phyloP scores from a whole-genome alignment of 495 filamentous ascomycete species.

The Xylaria venustula region DNA sequence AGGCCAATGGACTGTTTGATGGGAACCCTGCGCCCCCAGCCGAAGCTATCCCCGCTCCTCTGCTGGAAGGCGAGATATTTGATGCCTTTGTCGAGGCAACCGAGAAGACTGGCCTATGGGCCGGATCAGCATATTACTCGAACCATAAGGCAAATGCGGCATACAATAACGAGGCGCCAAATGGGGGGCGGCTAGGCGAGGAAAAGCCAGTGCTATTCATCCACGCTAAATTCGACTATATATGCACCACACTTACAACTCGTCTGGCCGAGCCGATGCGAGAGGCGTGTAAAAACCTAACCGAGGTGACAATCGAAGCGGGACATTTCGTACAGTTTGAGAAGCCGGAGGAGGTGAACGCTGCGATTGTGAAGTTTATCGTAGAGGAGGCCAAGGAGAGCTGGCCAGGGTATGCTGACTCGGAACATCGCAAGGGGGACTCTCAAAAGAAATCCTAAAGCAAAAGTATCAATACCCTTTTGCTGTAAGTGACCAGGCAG shows the following conservation, averaged over 20 bases:
- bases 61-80: background rate
- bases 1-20: background rate
- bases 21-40: background rate
- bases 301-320: background rate
- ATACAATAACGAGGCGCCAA: background rate
- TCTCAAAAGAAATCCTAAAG: no score
- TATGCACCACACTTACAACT: background rate
- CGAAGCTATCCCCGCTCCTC: background rate
- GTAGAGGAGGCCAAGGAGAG: background rate
- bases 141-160: background rate
- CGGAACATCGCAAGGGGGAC: background rate
- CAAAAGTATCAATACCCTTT: no score
- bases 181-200: background rate
- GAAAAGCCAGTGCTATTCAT: background rate
- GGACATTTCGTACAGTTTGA: background rate
- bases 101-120: background rate
- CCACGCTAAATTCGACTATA: background rate
- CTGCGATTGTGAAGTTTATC: background rate
- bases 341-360: background rate
- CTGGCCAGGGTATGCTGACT: background rate
- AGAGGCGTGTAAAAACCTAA: background rate
- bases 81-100: background rate
- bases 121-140: background rate
- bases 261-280: background rate
- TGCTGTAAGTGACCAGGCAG: no score